A percentile compares a stretch with the other conserved stretches of the same genome.
Conservation (phyloP, 176 grass and related monocot genomes). For the Oryza meyeriana region DNA sequence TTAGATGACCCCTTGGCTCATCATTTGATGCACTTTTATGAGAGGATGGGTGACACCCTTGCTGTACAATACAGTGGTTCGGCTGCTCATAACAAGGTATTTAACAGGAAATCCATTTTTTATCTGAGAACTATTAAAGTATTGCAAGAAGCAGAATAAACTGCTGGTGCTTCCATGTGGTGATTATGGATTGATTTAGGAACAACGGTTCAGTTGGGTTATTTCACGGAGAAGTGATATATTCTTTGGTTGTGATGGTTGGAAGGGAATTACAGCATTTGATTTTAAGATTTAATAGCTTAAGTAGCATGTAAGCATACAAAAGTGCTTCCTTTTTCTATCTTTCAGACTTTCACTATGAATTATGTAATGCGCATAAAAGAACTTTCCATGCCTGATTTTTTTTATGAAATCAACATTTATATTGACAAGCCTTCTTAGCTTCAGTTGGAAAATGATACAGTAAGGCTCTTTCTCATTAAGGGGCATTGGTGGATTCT, state of each 20-base stretch:
- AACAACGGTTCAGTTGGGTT: background rate
- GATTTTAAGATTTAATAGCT: conserved; percentile 1
- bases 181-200: conserved; percentile 1
- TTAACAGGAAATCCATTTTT: background rate
- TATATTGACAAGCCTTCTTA: background rate
- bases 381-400: background rate
- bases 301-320: background rate
- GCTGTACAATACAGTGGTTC: conserved; percentile 90
- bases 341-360: background rate
- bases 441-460: background rate
- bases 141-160: background rate
- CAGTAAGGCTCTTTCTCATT: background rate
- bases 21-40: conserved; percentile 86
- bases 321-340: conserved; percentile 5
- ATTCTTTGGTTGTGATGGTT: background rate
- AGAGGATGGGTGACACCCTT: conserved; percentile 88
- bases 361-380: background rate
- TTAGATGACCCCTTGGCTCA: conserved; percentile 69
- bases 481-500: background rate
- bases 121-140: background rate
- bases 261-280: conserved; percentile 8
- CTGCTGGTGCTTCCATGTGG: conserved; percentile 6
- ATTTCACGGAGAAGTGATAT: background rate
- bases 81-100: conserved; percentile 97
- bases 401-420: conserved; percentile 1